phyloP scores from a whole-genome alignment of 495 filamentous ascomycete species.

The Thermochaetoides thermophila region DNA sequence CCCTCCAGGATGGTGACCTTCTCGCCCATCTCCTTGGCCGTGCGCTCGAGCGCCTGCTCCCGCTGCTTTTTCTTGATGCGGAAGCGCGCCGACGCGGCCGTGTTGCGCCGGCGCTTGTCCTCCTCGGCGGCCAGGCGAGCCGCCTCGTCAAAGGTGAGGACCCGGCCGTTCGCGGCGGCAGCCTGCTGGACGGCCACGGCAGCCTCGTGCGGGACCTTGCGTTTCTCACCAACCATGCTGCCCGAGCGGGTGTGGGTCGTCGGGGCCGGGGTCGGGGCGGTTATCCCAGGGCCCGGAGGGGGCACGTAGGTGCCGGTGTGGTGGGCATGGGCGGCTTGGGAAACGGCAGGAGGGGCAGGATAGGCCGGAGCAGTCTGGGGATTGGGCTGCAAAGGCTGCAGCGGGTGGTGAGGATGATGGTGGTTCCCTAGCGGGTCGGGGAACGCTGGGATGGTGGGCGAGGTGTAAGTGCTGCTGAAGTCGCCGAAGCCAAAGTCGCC shows the following conservation, averaged over 20 bases:
- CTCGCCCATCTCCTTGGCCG: conserved; percentile 79
- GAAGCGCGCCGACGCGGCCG: conserved; percentile 86
- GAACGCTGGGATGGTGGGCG: conserved; percentile 31
- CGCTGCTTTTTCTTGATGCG: conserved; percentile 99
- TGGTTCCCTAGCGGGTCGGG: conserved; percentile 25
- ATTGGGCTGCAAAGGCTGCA: conserved; percentile 35
- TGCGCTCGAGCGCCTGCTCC: conserved; percentile 81
- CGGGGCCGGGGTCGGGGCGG: background rate
- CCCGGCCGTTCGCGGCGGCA: conserved; percentile 5
- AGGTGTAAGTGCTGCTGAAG: conserved; percentile 30
- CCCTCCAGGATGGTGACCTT: conserved; percentile 67
- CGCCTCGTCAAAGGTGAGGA: conserved; percentile 47
- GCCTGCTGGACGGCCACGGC: conserved; percentile 12
- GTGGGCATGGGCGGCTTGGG: conserved; percentile 12
- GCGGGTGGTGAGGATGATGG: conserved; percentile 25
- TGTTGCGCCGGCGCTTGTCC: conserved; percentile 93
- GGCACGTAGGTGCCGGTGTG: conserved; percentile 29
- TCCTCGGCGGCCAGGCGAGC: conserved; percentile 78
- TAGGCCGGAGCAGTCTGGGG: conserved; percentile 23
- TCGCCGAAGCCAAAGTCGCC: conserved; percentile 35
- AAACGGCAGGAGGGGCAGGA: conserved; percentile 17
- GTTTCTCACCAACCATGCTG: conserved; percentile 33
- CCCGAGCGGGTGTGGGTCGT: conserved; percentile 11
- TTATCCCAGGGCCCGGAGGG: conserved; percentile 8
- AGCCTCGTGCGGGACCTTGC: conserved; percentile 33